Conservation (phyloP, 1,139 yeast genomes). For the Suhomyces wounanorum region DNA sequence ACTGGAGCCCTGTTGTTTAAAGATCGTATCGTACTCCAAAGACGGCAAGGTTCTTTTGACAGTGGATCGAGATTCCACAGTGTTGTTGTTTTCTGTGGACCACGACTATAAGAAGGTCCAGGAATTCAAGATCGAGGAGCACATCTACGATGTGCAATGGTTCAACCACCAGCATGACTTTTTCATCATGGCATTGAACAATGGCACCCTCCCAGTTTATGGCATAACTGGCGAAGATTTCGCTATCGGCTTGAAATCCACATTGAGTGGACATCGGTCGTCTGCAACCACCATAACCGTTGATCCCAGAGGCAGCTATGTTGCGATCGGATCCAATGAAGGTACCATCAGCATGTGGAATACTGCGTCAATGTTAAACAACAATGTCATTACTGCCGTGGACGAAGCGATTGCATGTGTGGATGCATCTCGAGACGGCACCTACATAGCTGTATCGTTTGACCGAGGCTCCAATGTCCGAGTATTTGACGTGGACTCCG, state of each 20-base stretch:
- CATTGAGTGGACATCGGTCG: constrained; percentile 50
- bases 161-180: constrained; percentile 32
- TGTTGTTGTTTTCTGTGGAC: constrained; percentile 30
- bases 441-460: constrained; percentile 46
- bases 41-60: constrained; percentile 58
- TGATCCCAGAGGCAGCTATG: constrained; percentile 59
- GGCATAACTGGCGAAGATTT: constrained; percentile 12
- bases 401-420: constrained; percentile 53
- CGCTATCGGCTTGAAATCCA: constrained; percentile 26
- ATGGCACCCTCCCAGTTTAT: constrained; percentile 36
- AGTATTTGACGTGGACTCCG: constrained; percentile 40
- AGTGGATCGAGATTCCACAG: constrained; percentile 41
- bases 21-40: constrained; percentile 47
- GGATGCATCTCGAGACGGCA: constrained; percentile 49
- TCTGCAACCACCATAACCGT: constrained; percentile 51
- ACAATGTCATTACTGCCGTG: constrained; percentile 43
- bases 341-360: constrained; percentile 71
- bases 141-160: constrained; percentile 37
- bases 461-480: constrained; percentile 41
- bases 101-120: constrained; percentile 29
- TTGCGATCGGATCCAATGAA: constrained; percentile 68
- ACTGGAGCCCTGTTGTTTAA: constrained; percentile 20
- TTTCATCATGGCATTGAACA: constrained; percentile 42
- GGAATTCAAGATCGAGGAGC: constrained; percentile 26
- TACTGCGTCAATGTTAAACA: constrained; percentile 46